phyloP scores from a whole-genome alignment of 805 yeast genomes.

The Kodamaea neixiangensis region DNA sequence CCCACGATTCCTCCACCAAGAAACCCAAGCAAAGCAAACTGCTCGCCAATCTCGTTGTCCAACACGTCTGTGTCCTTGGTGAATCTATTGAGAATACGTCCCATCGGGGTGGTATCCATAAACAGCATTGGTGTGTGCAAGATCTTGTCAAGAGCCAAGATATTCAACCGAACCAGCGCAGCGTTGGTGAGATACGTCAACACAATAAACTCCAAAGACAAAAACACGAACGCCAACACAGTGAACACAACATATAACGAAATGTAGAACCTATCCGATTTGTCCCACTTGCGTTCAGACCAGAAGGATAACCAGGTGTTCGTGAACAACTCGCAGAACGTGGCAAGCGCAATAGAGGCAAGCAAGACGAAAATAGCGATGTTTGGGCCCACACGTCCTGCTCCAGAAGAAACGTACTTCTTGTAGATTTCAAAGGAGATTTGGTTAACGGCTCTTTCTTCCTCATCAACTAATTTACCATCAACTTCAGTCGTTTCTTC shows the following conservation, averaged over 20 bases:
- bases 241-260: conserved; percentile 70
- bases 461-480: conserved; percentile 15
- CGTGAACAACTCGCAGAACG: conserved; percentile 57
- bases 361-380: neutral
- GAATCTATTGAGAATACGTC: conserved; percentile 80
- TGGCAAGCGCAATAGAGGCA: conserved; percentile 32
- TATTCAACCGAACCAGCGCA: conserved; percentile 59
- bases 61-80: conserved; percentile 84
- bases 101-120: conserved; percentile 85
- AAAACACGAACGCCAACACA: conserved; percentile 46
- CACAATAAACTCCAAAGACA: conserved; percentile 43
- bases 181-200: conserved; percentile 51
- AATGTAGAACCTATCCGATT: conserved; percentile 60
- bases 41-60: conserved; percentile 78
- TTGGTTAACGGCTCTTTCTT: conserved; percentile 23
- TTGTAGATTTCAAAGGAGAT: conserved; percentile 34
- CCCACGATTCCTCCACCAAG: conserved; percentile 59
- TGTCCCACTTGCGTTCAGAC: conserved; percentile 57
- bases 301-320: conserved; percentile 85
- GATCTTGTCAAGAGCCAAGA: conserved; percentile 57
- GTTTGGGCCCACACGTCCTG: neutral
- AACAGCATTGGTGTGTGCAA: conserved; percentile 80
- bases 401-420: conserved; percentile 27
- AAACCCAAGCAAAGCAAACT: conserved; percentile 58
- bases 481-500: conserved; percentile 21